Percentiles rank a stretch among this genome's conserved stretches.
phyloP scores from a whole-genome alignment of 768 basidiomycete species.

The Leccinum subgranulosum region DNA sequence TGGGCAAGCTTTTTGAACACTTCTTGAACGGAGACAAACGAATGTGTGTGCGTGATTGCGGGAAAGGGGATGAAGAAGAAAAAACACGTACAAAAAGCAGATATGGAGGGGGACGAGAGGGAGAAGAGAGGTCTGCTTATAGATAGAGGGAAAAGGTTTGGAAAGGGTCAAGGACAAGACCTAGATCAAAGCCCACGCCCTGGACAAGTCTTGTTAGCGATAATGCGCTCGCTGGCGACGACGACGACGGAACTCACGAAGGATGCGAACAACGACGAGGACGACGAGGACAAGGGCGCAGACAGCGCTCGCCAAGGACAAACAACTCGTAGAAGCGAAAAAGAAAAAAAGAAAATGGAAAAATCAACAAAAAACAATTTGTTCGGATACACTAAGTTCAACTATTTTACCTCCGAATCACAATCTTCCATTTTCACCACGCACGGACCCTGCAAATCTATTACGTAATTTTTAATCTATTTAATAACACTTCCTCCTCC shows the following conservation, averaged over 20 bases:
- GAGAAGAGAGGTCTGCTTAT: constrained; percentile 37
- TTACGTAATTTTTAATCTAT: constrained; percentile 10
- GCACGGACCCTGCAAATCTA: constrained; percentile 27
- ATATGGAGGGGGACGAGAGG: constrained; percentile 18
- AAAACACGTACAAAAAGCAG: constrained; percentile 42
- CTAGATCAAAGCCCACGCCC: constrained; percentile 30
- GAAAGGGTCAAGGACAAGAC: constrained; percentile 34
- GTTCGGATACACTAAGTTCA: constrained; percentile 10
- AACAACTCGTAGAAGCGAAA: constrained; percentile 21
- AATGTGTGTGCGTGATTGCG: constrained; percentile 27
- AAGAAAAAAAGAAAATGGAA: constrained; percentile 19
- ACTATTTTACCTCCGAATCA: constrained; percentile 13
- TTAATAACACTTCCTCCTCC: constrained; percentile 37
- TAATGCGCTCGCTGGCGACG: not conserved
- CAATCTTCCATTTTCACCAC: constrained; percentile 20
- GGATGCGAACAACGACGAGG: constrained; percentile 15
- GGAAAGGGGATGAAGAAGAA: constrained; percentile 25
- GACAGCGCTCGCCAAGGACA: constrained; percentile 21
- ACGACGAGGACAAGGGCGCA: constrained; percentile 6
- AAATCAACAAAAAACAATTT: constrained; percentile 14
- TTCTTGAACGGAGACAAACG: constrained; percentile 27
- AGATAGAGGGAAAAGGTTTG: constrained; percentile 36
- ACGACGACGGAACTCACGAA: not conserved
- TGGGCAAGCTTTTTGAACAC: constrained; percentile 27
- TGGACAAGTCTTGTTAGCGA: not conserved